Percentiles rank a stretch among this genome's conserved stretches.
Conservation (phyloP, 495 filamentous ascomycete species). For the Lophiostoma macrostomum region DNA sequence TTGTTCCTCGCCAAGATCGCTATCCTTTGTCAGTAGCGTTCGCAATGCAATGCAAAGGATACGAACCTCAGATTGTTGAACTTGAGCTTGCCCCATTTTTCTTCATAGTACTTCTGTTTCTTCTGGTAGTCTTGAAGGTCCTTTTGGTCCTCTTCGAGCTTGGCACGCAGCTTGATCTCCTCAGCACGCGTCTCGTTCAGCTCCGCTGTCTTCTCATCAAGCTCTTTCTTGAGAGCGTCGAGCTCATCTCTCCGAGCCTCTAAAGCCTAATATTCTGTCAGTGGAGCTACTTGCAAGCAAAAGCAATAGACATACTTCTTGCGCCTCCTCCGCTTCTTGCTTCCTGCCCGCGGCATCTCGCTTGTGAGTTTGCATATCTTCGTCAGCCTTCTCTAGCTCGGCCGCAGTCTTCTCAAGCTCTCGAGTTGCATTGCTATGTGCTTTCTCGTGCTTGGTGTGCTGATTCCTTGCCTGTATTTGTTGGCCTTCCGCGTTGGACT, state of each 20-base stretch:
- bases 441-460: slow-evolving; percentile 79
- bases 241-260: slow-evolving; percentile 79
- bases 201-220: slow-evolving; percentile 82
- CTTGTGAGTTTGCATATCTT: slow-evolving; percentile 72
- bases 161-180: slow-evolving; percentile 98
- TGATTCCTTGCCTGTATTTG: slow-evolving; percentile 91
- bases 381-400: slow-evolving; percentile 72
- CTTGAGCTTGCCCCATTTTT: slow-evolving; percentile 76
- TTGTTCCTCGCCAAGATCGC: slow-evolving; percentile 43
- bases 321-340: slow-evolving; percentile 77
- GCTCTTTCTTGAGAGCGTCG: slow-evolving; percentile 70
- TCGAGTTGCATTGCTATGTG: slow-evolving; percentile 66
- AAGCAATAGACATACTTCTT: slow-evolving; percentile 51
- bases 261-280: slow-evolving; percentile 49
- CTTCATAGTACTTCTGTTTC: slow-evolving; percentile 76
- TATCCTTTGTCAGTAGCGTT: slow-evolving; percentile 6
- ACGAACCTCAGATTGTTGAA: slow-evolving; percentile 66
- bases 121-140: slow-evolving; percentile 82
- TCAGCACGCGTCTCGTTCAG: slow-evolving; percentile 84
- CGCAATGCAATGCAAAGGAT: not conserved
- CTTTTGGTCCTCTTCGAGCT: slow-evolving; percentile 94
- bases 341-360: slow-evolving; percentile 68
- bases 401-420: slow-evolving; percentile 68
- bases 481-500: slow-evolving; percentile 78
- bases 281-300: not conserved